These are phyloP conservation scores for Toxicodendron radicans DNA, from an alignment of 345 rosid genomes.

Conservation along the genomic window DNA sequence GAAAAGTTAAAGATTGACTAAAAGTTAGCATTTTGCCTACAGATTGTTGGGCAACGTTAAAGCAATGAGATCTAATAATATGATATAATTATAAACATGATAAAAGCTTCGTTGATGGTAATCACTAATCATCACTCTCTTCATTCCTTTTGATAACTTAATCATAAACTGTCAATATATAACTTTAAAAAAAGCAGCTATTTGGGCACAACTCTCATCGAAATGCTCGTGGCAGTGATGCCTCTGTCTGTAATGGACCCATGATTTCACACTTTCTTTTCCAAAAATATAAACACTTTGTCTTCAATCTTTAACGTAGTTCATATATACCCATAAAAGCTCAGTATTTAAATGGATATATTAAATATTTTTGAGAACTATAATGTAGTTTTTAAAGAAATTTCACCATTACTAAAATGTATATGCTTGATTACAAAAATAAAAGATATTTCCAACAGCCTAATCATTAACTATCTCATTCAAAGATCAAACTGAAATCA, in stretches of 20 bases:
- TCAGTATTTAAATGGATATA: neutral
- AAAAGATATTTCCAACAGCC: too few species aligned
- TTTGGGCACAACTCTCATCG: constrained; percentile 12
- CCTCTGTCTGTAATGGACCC: neutral
- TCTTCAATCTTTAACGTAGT: neutral
- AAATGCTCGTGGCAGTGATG: neutral
- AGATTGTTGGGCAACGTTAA: constrained; percentile 21
- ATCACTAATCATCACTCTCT: constrained; percentile 24
- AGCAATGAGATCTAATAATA: neutral
- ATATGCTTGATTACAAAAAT: too few species aligned
- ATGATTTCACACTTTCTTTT: too few species aligned
- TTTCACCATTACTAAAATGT: too few species aligned
- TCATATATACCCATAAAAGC: neutral
- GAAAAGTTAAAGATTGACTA: constrained; percentile 28
- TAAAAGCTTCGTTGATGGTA: constrained; percentile 12
- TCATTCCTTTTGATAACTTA: constrained; percentile 18
- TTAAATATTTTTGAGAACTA: too few species aligned
- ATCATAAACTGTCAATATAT: constrained; percentile 8
- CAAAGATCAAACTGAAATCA: too few species aligned
- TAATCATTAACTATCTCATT: too few species aligned
- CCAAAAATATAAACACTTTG: neutral
- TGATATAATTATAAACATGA: neutral
- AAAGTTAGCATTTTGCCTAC: constrained; percentile 14
- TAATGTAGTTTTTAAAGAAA: too few species aligned
- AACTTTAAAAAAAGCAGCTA: constrained; percentile 11